Evolutionary conservation across 2,329 filamentous ascomycete species (phyloP), one percentile per base, ranked within the genome.

Genomic region (Mycosphaerella sp.): DNA sequence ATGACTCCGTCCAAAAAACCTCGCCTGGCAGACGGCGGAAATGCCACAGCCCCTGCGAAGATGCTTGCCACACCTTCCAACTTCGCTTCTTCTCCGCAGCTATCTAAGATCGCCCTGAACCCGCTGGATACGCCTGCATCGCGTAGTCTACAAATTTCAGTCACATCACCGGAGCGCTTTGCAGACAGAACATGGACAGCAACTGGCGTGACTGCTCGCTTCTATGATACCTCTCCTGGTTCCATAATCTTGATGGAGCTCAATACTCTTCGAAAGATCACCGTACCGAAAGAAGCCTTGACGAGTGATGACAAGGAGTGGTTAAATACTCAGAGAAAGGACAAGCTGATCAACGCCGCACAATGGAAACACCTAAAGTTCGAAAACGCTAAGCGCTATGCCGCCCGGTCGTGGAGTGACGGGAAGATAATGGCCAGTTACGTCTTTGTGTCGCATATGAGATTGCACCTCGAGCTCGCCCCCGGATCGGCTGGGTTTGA

Each of bases 11-110:
- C 29, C 10, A 51, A 51, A 23, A 31, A 45, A 36, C 29, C 41
- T 39, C 41, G 42, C 2, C 34, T 40, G 3, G 17, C 14, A 23
- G 42, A 17, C 29, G 12, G 45, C 4, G 34, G 34, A 12, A 34
- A 10, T 14, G 21, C 26, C 7, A 45, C 48, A n/a, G 42, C 48
- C 10, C 48, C 48, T n/a, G 42, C 41, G 8, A 51, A 51, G 42
- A 11, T 51, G 4, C 23, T 31, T 1, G 34, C 48, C 3, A 45
- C 41, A 12, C 41, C 41, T 43, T 51, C 41, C 1, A 9, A 29
- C 7, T 42, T 40, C 10, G 23, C 45, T 14, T 29, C 23, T 3
- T 3, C 34, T 23, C 45, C 21, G 12, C 34, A 38, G 34, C 10
- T n/a, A 38, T 38, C 34, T 11, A 12, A 7, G 12, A 38, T 38